Base-by-base conservation (phyloP, 169 alveolate species). In the Cryptosporidium parvum region DNA sequence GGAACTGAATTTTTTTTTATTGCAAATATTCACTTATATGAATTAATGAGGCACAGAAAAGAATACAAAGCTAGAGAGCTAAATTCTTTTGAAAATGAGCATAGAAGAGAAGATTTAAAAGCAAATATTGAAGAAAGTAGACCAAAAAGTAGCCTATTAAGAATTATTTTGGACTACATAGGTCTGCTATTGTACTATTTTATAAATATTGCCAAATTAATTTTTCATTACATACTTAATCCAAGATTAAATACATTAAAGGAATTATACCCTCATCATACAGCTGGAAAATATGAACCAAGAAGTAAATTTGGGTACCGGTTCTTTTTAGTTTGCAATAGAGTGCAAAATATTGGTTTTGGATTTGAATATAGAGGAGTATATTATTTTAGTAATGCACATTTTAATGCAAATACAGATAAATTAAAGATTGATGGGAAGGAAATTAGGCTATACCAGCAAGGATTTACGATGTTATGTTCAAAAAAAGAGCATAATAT, bases 351-450 rank as follows among this genome's bases (percentile, higher is more conserved):
- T 18, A 16, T 80, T 9, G 89, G 89, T 23, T 80, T 80, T 80
- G 89, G 80, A 26, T 80, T 80, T 80, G 89, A 80, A 42, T 80
- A 62, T 65, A 39, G 65, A 18, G 75, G 75, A 42, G 68, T 80
- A 23, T 80, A 80, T 37, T 80, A 80, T 37, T 80, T 80, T n/a
- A 80, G 89, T 35, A 80, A 59, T 62, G 59, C 61, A 2, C 75
- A 62, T 80, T 80, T 80, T 39, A 31, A 31, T 21, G 48, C 29
- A 42, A 31, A 80, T 48, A 44, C 21, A 37, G 26, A 65, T 8
- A 80, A 62, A 42, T 37, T 80, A 21, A 26, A n/a, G 35, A 65
- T 80, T 8, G 75, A 80, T 62, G 67, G 67, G 1, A 65, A 62
- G 7, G 69, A 80, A 29, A 62, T 80, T 3, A 62, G 53, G 26